A percentile compares a stretch with the other conserved stretches of the same genome.
These are phyloP conservation scores for Phytophthora sp. DNA, from an alignment of 352 stramenopile species.

Conservation along the genomic window DNA sequence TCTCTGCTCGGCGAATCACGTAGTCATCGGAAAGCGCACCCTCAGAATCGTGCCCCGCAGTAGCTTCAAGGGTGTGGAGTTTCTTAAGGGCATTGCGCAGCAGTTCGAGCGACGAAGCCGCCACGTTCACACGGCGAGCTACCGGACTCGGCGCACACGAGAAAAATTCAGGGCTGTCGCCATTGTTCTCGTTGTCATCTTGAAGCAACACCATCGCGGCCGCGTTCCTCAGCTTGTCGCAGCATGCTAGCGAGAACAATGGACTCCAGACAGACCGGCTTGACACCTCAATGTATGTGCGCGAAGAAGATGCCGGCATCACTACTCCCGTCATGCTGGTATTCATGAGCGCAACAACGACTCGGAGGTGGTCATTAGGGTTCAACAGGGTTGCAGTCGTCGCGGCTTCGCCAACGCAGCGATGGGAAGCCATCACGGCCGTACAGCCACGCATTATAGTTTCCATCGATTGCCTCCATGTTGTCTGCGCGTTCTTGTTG, in stretches of 20 bases:
- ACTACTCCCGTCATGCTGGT: neutral
- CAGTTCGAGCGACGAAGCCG: conserved; percentile 32
- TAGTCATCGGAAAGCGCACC: conserved; percentile 16
- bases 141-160: conserved; percentile 33
- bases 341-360: conserved; percentile 28
- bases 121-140: conserved; percentile 32
- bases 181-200: conserved; percentile 25
- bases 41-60: conserved; percentile 7
- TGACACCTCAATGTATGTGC: conserved; percentile 20
- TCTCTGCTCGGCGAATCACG: conserved; percentile 26
- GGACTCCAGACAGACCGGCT: conserved; percentile 18
- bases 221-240: conserved; percentile 31
- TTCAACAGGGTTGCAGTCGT: conserved; percentile 12
- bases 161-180: conserved; percentile 30
- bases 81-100: conserved; percentile 23
- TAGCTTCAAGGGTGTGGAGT: conserved; percentile 8
- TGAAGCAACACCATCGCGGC: conserved; percentile 27
- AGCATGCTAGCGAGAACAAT: conserved; percentile 30
- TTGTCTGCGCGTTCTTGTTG: conserved; percentile 12
- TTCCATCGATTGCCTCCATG: conserved; percentile 25
- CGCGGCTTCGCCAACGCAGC: conserved; percentile 13
- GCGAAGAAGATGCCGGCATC: neutral
- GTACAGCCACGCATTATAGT: conserved; percentile 20
- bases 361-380: conserved; percentile 17
- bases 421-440: conserved; percentile 20